Evolutionary conservation across 345 rosid species (phyloP).

Genomic region (Gossypium arboreum): DNA sequence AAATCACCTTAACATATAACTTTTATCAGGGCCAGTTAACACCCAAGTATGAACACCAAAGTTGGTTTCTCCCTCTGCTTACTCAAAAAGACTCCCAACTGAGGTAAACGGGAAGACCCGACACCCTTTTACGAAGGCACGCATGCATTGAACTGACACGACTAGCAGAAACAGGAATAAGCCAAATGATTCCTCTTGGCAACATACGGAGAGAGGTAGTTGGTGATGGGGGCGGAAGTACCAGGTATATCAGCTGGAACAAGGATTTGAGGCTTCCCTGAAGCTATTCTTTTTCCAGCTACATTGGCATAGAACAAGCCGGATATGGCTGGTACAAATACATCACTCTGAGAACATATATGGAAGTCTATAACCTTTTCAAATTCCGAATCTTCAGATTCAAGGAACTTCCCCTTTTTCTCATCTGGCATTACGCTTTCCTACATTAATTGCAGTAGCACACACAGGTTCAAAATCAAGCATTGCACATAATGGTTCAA

Average conservation of each 20-base stretch:
- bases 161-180: conserved; percentile 83
- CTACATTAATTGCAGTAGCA: conserved; percentile 40
- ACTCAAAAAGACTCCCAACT: neutral
- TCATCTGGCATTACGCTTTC: conserved; percentile 84
- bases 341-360: conserved; percentile 75
- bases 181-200: conserved; percentile 91
- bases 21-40: conserved; percentile 1
- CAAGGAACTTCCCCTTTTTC: conserved; percentile 62
- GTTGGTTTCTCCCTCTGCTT: conserved; percentile 1
- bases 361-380: conserved; percentile 89
- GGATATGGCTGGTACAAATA: conserved; percentile 88
- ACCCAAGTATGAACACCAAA: neutral
- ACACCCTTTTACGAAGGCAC: neutral
- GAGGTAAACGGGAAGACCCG: neutral
- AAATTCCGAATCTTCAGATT: conserved; percentile 62
- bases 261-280: conserved; percentile 75
- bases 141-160: neutral
- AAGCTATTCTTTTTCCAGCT: conserved; percentile 89
- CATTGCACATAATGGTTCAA: neutral
- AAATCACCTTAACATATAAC: neutral
- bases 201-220: conserved; percentile 74
- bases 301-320: conserved; percentile 96
- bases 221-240: conserved; percentile 46
- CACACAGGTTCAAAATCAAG: conserved; percentile 9
- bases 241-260: conserved; percentile 72